phyloP scores from a whole-genome alignment of 2,329 filamentous ascomycete species.

The Blumeriella jaapii region DNA sequence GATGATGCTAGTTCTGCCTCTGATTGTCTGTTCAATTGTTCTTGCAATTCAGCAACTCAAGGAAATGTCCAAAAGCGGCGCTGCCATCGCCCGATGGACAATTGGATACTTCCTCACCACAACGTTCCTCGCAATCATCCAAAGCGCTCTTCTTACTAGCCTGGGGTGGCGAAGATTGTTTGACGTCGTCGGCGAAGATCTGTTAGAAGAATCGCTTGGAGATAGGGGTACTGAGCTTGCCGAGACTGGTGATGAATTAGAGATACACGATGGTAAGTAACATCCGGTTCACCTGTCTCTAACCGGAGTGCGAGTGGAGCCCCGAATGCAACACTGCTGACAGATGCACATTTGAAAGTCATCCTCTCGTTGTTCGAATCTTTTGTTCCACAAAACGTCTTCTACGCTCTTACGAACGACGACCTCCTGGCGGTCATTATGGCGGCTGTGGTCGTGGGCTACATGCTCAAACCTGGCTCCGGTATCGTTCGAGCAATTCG shows the following conservation, averaged over 20 bases:
- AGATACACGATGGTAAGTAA: too few relatives aligned
- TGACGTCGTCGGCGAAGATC: not conserved
- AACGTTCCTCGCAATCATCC: conserved; percentile 3
- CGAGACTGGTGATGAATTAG: not conserved
- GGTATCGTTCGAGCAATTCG: conserved; percentile 1
- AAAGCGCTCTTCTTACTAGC: conserved; percentile 4
- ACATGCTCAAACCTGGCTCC: conserved; percentile 1
- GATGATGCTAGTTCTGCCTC: conserved; percentile 1
- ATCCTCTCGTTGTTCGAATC: conserved; percentile 5
- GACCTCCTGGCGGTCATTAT: conserved; percentile 3
- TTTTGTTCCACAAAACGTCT: conserved; percentile 4
- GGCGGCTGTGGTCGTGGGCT: not conserved
- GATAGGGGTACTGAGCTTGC: not conserved
- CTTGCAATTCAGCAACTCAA: conserved; percentile 2
- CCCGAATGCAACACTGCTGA: too few relatives aligned
- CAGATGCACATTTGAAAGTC: too few relatives aligned
- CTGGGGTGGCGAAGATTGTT: conserved; percentile 3
- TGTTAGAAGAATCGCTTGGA: not conserved
- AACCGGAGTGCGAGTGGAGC: too few relatives aligned
- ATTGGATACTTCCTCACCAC: conserved; percentile 2
- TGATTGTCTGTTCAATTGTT: conserved; percentile 2
- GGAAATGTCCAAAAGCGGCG: conserved; percentile 2
- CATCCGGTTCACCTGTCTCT: too few relatives aligned
- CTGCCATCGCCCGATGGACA: conserved; percentile 2
- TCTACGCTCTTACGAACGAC: conserved; percentile 3